These are phyloP conservation scores for Heritiera littoralis DNA, from an alignment of 345 rosid species.

Conservation along the genomic window DNA sequence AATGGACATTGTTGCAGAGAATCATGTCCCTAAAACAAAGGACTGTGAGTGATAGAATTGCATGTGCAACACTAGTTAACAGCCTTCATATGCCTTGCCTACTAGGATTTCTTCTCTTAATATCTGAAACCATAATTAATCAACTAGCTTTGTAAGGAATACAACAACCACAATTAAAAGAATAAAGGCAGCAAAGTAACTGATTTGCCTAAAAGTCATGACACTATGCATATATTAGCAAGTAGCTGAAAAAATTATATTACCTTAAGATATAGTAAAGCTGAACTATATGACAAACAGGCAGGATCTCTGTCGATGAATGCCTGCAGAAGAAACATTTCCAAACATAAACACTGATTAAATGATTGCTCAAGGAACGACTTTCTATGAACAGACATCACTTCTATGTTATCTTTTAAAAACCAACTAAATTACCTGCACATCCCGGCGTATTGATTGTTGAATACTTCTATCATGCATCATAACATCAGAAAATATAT, in stretches of 20 bases:
- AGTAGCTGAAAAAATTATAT: neutral
- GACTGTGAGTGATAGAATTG: neutral
- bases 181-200: no score
- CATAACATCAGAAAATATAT: constrained; percentile 70
- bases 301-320: constrained; percentile 88
- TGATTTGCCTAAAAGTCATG: neutral
- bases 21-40: neutral
- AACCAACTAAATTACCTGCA: constrained; percentile 53
- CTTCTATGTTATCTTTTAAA: neutral
- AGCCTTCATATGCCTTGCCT: neutral
- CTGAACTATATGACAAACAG: constrained; percentile 79
- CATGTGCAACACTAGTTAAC: neutral
- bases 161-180: neutral
- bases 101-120: neutral
- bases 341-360: constrained; percentile 16
- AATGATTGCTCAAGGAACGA: neutral
- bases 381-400: neutral
- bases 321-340: constrained; percentile 47
- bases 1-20: neutral
- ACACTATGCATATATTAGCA: neutral
- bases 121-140: neutral
- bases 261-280: constrained; percentile 78
- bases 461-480: constrained; percentile 62
- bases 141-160: neutral
- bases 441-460: constrained; percentile 67